phyloP scores from a whole-genome alignment of 2,329 filamentous ascomycete species.

The Ustilaginoidea virens region DNA sequence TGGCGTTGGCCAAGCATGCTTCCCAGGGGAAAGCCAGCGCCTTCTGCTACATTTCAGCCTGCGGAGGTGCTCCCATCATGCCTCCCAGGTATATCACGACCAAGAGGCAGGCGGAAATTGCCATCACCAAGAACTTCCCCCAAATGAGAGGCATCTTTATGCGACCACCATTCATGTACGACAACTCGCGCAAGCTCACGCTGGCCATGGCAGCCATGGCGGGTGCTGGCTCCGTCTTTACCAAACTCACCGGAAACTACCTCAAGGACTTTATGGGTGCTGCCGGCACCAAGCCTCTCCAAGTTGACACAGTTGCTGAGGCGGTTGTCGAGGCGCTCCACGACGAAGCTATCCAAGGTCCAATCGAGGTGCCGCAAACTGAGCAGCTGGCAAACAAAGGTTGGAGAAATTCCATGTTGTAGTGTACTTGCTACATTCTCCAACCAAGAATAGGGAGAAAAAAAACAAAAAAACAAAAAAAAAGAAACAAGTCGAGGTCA shows the following conservation, averaged over 20 bases:
- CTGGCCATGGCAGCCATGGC: constrained; percentile 70
- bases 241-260: constrained; percentile 59
- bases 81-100: constrained; percentile 77
- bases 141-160: constrained; percentile 68
- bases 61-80: constrained; percentile 69
- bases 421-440: constrained; percentile 13
- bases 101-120: constrained; percentile 77
- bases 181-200: constrained; percentile 66
- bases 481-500: no score
- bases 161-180: constrained; percentile 79
- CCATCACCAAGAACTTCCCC: constrained; percentile 58
- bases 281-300: constrained; percentile 71
- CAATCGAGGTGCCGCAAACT: constrained; percentile 65
- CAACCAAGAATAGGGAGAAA: constrained; percentile 1
- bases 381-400: constrained; percentile 65
- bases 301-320: constrained; percentile 75
- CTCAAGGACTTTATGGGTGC: constrained; percentile 66
- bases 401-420: constrained; percentile 88
- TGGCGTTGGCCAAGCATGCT: constrained; percentile 68
- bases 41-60: constrained; percentile 83
- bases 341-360: constrained; percentile 57
- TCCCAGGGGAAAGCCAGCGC: constrained; percentile 45
- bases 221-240: constrained; percentile 60
- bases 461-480: no score
- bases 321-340: constrained; percentile 77